Base-by-base conservation (phyloP, 768 basidiomycete genomes). In the Kockovaella imperatae region DNA sequence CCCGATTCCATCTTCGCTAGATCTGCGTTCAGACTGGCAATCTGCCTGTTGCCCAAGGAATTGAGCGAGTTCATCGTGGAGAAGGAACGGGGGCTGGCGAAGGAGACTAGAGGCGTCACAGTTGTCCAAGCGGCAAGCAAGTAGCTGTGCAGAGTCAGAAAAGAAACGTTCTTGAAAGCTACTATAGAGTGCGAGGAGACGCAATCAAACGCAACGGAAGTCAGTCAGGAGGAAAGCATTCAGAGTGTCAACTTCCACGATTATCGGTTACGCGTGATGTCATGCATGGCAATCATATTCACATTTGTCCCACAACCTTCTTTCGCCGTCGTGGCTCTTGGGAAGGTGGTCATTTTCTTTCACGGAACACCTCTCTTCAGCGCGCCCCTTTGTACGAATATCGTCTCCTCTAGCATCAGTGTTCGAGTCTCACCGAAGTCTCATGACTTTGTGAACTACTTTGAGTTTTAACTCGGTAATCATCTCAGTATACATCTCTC, bases 1-100 rank as follows among this genome's bases (percentile, higher is more conserved):
- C 87, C 87, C 73, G 77, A 80, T 45, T 81, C 79, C 56, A 96
- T 77, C 21, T 83, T 79, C 53, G 87, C 84, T 31, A 97, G 74
- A 75, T 97, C 91, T 3, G 84, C 79, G 56, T 86, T 81, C 36
- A 97, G 78, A 0, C 87, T 86, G 68, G 81, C 83, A 25, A 88
- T 87, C 71, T 96, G 91, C 29, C 91, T 80, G 17, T 93, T 84
- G 2, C 89, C 91, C 32, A 86, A 83, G 0, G 88, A 89, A 74
- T 95, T 96, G 14, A 96, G 77, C 29, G 88, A 90, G 73, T 96
- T 93, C 91, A 96, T 96, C 4, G 34, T 40, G 53, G 7, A 20
- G 25, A 3, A 10, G 40, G 24, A 42, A 32, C 31, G 31, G 31
- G 4, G 4, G 3, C 14, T 8, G 25, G 3, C 41, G 40, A 42